Percentiles rank a stretch among this genome's conserved stretches.
phyloP scores from a whole-genome alignment of 768 basidiomycete species.

The Tylopilus felleus region DNA sequence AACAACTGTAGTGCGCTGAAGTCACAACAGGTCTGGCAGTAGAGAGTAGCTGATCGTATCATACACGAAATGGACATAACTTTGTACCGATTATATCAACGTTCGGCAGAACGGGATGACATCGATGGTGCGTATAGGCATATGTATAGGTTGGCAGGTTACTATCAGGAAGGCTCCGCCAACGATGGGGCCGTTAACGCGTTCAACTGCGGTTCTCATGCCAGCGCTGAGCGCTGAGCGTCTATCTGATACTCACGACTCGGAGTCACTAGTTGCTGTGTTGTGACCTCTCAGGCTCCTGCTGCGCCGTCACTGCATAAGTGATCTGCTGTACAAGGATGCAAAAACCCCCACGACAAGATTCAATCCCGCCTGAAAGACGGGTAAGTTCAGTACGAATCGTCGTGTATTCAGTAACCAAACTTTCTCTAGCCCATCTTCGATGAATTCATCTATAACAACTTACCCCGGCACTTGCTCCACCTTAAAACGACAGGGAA shows the following conservation, averaged over 20 bases:
- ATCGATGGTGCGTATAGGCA: too few species aligned
- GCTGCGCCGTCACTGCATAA: neutral
- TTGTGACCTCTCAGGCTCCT: neutral
- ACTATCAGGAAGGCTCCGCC: too few species aligned
- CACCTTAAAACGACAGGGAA: neutral
- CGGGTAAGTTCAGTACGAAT: conserved; percentile 4
- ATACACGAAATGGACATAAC: neutral
- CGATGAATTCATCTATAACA: conserved; percentile 14
- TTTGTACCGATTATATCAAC: neutral
- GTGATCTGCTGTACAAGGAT: neutral
- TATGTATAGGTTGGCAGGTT: too few species aligned
- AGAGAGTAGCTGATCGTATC: neutral
- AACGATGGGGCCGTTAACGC: too few species aligned
- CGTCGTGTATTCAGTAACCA: neutral
- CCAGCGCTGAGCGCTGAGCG: too few species aligned
- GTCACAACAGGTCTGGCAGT: too few species aligned
- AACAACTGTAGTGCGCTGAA: too few species aligned
- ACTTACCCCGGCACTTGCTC: conserved; percentile 8
- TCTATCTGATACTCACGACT: neutral
- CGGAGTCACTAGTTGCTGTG: neutral
- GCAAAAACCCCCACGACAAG: neutral
- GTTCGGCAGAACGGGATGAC: neutral
- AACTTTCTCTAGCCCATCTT: conserved; percentile 5
- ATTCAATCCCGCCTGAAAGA: conserved; percentile 5
- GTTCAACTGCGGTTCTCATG: too few species aligned